Base-by-base conservation (phyloP, 345 rosid species). In the Lumnitzera littorea region DNA sequence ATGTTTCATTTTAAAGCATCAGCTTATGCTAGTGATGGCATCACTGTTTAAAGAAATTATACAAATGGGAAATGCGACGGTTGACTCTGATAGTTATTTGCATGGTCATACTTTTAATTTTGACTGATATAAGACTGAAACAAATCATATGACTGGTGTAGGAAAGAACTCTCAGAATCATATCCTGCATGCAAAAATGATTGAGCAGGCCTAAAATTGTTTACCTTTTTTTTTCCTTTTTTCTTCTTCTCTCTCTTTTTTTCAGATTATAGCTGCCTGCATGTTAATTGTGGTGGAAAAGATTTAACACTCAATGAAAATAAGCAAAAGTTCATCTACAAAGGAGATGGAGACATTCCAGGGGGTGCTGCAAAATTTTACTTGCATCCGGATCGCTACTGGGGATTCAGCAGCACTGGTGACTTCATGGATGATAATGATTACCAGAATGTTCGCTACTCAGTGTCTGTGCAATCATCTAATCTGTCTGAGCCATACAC, bases 401-500 rank as follows among this genome's bases (percentile, higher is more conserved):
- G 89, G 89, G 85, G 76, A 67, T 69, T 77, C 10, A 80, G 85
- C 61, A 80, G 74, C 73, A 81, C 80, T 1, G 89, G 89, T 13
- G 70, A 56, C 73, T 83, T 76, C 78, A 60, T 76, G 89, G 89
- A 72, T 24, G 74, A 70, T 24, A 1, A 36, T 0, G 72, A 57
- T 41, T 50, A 55, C 23, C 60, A 56, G 11, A 60, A 67, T 59
- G 24, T 60, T 16, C 60, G 53, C 2, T 63, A 53, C 24, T 13
- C 53, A 24, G 65, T 57, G 53, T 20, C 49, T 55, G 68, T 56
- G 49, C 60, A 20, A 52, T 56, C 74, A 41, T 60, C 47, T 31
- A 62, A 56, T 51, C 62, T 64, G 43, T 53, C 74, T 2, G 54
- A 29, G 13, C 60, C 81, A 16, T 73, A 84, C 61, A 63, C 79